Conservation (phyloP, 129 eudicot genomes). For the Lactuca sativa region DNA sequence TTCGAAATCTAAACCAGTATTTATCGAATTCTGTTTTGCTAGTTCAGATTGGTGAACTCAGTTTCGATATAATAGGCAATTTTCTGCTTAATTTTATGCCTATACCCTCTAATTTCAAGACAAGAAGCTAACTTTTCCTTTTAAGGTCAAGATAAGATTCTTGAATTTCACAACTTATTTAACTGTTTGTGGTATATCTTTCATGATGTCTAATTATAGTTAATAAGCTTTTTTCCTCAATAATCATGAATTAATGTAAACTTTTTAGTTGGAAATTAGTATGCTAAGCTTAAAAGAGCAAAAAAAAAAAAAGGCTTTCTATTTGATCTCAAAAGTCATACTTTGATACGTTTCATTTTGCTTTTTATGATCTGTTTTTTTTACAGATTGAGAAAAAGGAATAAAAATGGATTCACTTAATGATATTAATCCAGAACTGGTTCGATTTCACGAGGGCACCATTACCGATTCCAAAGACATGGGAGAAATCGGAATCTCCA, state of each 20-base stretch:
- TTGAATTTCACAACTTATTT: conserved; percentile 3
- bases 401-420: conserved; percentile 36
- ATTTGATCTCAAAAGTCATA: conserved; percentile 4
- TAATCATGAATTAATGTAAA: not conserved
- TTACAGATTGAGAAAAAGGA: conserved; percentile 20
- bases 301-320: not conserved
- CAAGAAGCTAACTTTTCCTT: conserved; percentile 13
- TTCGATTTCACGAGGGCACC: conserved; percentile 36
- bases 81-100: conserved; percentile 1
- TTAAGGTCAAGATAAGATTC: conserved; percentile 3
- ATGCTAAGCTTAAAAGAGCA: not conserved
- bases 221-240: not conserved
- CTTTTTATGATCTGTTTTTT: conserved; percentile 1
- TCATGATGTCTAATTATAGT: not conserved
- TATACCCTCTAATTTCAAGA: conserved; percentile 18
- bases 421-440: conserved; percentile 38
- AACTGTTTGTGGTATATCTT: not conserved
- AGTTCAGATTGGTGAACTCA: not conserved
- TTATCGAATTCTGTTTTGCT: conserved; percentile 7
- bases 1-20: not conserved
- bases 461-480: conserved; percentile 44
- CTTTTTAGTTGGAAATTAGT: not conserved
- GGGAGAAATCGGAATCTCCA: conserved; percentile 47
- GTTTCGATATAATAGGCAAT: not conserved
- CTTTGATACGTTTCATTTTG: conserved; percentile 2